These are phyloP conservation scores for Calycina herbarum DNA, from an alignment of 2,329 filamentous ascomycete genomes.

Conservation along the genomic window DNA sequence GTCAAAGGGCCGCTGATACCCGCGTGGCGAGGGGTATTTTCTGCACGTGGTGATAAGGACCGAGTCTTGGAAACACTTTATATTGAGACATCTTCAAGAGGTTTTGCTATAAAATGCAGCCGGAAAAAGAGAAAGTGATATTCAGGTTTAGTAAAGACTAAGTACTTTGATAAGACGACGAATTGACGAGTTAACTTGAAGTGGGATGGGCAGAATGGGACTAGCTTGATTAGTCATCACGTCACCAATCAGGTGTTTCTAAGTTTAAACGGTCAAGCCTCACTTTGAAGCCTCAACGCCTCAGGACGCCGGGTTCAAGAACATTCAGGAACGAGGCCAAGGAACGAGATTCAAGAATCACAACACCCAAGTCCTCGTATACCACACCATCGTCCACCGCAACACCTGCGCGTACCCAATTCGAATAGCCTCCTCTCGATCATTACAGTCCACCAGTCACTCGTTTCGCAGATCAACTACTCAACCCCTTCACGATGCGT, in stretches of 20 bases:
- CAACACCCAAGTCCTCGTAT: neutral
- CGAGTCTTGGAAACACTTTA: neutral
- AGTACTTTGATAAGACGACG: slow-evolving; percentile 1
- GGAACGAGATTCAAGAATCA: neutral
- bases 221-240: neutral
- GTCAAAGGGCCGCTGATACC: slow-evolving; percentile 6
- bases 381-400: neutral
- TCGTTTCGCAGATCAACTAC: slow-evolving; percentile 21
- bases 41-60: slow-evolving; percentile 16
- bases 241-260: no score
- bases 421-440: slow-evolving; percentile 3
- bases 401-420: neutral
- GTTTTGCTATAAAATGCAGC: neutral
- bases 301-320: neutral
- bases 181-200: neutral
- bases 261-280: neutral
- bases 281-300: neutral
- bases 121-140: neutral
- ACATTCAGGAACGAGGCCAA: neutral
- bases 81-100: neutral
- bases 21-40: slow-evolving; percentile 11
- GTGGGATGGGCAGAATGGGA: neutral
- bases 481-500: slow-evolving; percentile 25
- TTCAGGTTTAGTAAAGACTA: neutral
- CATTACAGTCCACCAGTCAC: slow-evolving; percentile 20